phyloP scores from a whole-genome alignment of 148 eudicot genomes.

The Camellia sinensis region DNA sequence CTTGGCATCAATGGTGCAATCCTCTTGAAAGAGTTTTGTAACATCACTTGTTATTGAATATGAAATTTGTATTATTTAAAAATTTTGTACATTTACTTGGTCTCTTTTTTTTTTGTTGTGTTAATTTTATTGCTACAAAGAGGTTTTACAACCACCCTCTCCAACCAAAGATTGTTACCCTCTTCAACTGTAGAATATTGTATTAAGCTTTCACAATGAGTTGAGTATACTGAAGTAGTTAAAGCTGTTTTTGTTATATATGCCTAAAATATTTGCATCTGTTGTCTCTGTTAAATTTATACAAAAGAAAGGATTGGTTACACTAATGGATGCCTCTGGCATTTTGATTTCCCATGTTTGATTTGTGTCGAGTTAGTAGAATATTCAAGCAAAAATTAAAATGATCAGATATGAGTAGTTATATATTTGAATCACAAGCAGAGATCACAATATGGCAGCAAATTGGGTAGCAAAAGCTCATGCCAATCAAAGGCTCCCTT shows the following conservation, averaged over 20 bases:
- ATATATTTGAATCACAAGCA: too few relatives aligned
- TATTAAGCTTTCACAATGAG: neutral
- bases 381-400: too few relatives aligned
- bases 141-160: neutral
- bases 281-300: neutral
- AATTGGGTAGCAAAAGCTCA: too few relatives aligned
- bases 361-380: too few relatives aligned
- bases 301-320: too few relatives aligned
- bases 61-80: neutral
- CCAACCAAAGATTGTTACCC: neutral
- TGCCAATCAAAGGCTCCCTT: too few relatives aligned
- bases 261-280: neutral
- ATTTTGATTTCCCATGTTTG: too few relatives aligned
- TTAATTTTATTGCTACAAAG: neutral
- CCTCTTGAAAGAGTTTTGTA: slow-evolving; percentile 23
- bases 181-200: slow-evolving; percentile 7
- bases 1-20: slow-evolving; percentile 67
- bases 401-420: too few relatives aligned
- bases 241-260: neutral
- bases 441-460: too few relatives aligned
- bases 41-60: neutral
- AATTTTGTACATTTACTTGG: neutral
- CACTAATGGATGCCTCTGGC: too few relatives aligned
- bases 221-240: neutral
- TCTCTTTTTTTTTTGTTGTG: slow-evolving; percentile 1